phyloP scores from a whole-genome alignment of 164 flowering plant genomes.

The Warburgia ugandensis region DNA sequence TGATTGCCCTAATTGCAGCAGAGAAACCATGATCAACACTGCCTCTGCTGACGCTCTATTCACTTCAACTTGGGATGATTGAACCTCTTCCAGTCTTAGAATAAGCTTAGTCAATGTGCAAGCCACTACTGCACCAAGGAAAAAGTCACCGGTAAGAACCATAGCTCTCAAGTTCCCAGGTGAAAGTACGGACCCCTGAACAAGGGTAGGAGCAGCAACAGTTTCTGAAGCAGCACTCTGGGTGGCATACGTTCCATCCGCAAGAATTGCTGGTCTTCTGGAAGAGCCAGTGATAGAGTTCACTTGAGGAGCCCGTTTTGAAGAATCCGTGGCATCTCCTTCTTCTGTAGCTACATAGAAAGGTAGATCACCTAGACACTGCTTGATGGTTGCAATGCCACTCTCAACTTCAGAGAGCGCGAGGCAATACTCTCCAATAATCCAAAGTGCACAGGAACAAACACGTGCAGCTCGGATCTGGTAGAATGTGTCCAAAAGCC shows the following conservation, averaged over 20 bases:
- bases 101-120: constrained; percentile 85
- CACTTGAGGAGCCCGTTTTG: constrained; percentile 33
- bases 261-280: constrained; percentile 82
- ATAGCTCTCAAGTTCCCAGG: constrained; percentile 76
- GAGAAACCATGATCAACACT: constrained; percentile 69
- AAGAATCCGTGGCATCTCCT: constrained; percentile 47
- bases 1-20: constrained; percentile 88
- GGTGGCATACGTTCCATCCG: constrained; percentile 98
- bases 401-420: constrained; percentile 92
- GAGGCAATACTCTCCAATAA: constrained; percentile 83
- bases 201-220: constrained; percentile 65
- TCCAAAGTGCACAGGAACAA: constrained; percentile 93
- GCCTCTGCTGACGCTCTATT: constrained; percentile 55
- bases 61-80: constrained; percentile 71
- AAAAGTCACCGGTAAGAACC: constrained; percentile 87
- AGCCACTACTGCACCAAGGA: constrained; percentile 86
- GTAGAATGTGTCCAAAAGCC: constrained; percentile 86
- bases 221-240: constrained; percentile 97
- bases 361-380: constrained; percentile 90
- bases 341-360: constrained; percentile 66
- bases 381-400: constrained; percentile 77
- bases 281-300: constrained; percentile 64
- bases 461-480: constrained; percentile 89
- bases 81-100: constrained; percentile 84
- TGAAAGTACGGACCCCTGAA: constrained; percentile 68